These are phyloP conservation scores for Scheffersomyces insectosa DNA, from an alignment of 1,139 yeast genomes.

Conservation along the genomic window DNA sequence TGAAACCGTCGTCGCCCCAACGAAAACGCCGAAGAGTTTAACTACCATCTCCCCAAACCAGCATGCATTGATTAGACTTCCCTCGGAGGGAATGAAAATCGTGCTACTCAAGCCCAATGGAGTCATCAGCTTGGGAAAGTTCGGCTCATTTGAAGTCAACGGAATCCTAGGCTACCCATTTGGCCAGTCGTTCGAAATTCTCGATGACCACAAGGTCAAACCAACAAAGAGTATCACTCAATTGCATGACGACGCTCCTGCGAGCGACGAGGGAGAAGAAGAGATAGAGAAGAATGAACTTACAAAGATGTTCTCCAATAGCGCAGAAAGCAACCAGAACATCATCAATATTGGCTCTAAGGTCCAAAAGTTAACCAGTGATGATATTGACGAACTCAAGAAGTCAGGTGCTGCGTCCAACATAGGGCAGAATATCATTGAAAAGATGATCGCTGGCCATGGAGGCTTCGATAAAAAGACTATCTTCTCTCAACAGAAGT, in stretches of 20 bases:
- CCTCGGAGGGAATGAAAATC: slow-evolving; percentile 77
- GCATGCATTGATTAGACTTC: slow-evolving; percentile 70
- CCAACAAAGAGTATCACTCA: slow-evolving; percentile 43
- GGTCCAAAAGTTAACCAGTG: slow-evolving; percentile 71
- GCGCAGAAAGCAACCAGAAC: slow-evolving; percentile 67
- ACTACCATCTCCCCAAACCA: slow-evolving; percentile 45
- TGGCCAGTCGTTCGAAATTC: slow-evolving; percentile 88
- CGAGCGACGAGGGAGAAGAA: slow-evolving; percentile 28
- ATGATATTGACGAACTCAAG: slow-evolving; percentile 80
- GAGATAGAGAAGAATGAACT: slow-evolving; percentile 34
- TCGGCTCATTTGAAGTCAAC: slow-evolving; percentile 79
- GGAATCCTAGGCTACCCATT: slow-evolving; percentile 77
- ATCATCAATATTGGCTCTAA: slow-evolving; percentile 72
- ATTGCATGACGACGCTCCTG: slow-evolving; percentile 12
- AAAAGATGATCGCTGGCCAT: slow-evolving; percentile 79
- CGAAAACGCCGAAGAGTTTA: slow-evolving; percentile 11
- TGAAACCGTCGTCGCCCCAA: too few species aligned
- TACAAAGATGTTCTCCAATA: slow-evolving; percentile 42
- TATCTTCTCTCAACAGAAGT: slow-evolving; percentile 85
- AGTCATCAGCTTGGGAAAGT: slow-evolving; percentile 77
- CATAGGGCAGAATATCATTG: slow-evolving; percentile 80
- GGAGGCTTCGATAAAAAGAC: slow-evolving; percentile 89
- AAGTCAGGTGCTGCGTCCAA: slow-evolving; percentile 60
- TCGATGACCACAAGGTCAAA: slow-evolving; percentile 53
- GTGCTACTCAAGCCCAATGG: slow-evolving; percentile 63